Percentiles rank a stretch among this genome's conserved stretches.
Conservation (phyloP, 352 stramenopile genomes). For the Phytophthora pini region DNA sequence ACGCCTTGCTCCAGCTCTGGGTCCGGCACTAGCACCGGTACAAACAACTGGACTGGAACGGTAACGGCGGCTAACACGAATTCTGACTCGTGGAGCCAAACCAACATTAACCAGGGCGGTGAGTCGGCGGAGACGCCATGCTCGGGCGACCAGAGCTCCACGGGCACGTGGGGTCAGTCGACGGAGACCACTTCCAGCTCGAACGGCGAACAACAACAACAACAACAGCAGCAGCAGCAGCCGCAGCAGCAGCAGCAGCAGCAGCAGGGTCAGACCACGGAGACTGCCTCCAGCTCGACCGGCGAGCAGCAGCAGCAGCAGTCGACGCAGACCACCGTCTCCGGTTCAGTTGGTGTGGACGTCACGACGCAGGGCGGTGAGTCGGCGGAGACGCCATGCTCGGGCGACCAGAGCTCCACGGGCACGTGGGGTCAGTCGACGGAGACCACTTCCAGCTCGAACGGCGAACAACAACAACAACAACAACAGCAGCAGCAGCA, state of each 20-base stretch:
- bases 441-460: slow-evolving; percentile 1
- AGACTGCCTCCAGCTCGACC: slow-evolving; percentile 10
- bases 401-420: slow-evolving; percentile 16
- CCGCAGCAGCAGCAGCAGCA: slow-evolving; percentile 15
- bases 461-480: no score
- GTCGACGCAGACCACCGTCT: slow-evolving; percentile 6
- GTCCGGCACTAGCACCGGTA: background rate
- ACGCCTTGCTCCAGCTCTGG: slow-evolving; percentile 21
- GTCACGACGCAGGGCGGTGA: slow-evolving; percentile 13
- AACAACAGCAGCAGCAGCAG: slow-evolving; percentile 3
- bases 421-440: slow-evolving; percentile 5
- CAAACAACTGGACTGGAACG: slow-evolving; percentile 20
- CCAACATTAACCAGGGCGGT: slow-evolving; percentile 4
- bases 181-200: slow-evolving; percentile 16
- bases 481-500: no score
- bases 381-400: slow-evolving; percentile 16
- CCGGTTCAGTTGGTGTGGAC: slow-evolving; percentile 13
- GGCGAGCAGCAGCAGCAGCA: slow-evolving; percentile 13
- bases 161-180: slow-evolving; percentile 14
- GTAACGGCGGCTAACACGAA: slow-evolving; percentile 12
- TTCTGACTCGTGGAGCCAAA: slow-evolving; percentile 3
- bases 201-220: background rate
- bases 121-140: slow-evolving; percentile 26
- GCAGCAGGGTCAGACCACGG: slow-evolving; percentile 12
- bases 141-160: slow-evolving; percentile 23